Conservation (phyloP, 345 rosid species). For the Ceriops tagal region DNA sequence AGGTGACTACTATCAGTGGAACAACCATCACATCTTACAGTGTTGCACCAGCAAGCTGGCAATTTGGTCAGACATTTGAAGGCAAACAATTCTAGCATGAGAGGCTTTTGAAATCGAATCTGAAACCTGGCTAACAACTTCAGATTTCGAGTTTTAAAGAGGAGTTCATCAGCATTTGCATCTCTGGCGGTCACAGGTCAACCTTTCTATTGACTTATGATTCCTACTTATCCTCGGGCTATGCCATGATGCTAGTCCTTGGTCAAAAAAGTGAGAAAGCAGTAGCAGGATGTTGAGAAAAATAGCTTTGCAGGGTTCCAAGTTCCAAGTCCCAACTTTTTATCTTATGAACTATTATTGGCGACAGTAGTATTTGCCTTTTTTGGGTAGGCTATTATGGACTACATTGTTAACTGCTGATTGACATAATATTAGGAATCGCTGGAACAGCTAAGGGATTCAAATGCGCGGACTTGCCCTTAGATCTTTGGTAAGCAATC, state of each 20-base stretch:
- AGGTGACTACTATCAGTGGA: slow-evolving; percentile 62
- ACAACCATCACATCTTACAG: slow-evolving; percentile 67
- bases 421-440: no score
- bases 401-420: no score
- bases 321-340: slow-evolving; percentile 15
- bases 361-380: neutral
- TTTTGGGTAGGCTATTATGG: no score
- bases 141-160: neutral
- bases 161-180: slow-evolving; percentile 1
- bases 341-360: slow-evolving; percentile 9
- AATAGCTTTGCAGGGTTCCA: neutral
- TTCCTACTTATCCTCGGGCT: neutral
- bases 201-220: neutral
- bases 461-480: no score
- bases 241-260: neutral
- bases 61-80: slow-evolving; percentile 72
- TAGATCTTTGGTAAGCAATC: no score
- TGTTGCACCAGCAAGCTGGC: slow-evolving; percentile 82
- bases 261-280: slow-evolving; percentile 20
- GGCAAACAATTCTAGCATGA: slow-evolving; percentile 64
- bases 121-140: neutral
- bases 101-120: neutral
- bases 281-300: slow-evolving; percentile 7
- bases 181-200: slow-evolving; percentile 3
- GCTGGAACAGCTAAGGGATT: no score